Percentiles rank a stretch among this genome's conserved stretches.
These are phyloP conservation scores for Eimeria nieschulzi DNA, from an alignment of 169 alveolate species.

Conservation along the genomic window DNA sequence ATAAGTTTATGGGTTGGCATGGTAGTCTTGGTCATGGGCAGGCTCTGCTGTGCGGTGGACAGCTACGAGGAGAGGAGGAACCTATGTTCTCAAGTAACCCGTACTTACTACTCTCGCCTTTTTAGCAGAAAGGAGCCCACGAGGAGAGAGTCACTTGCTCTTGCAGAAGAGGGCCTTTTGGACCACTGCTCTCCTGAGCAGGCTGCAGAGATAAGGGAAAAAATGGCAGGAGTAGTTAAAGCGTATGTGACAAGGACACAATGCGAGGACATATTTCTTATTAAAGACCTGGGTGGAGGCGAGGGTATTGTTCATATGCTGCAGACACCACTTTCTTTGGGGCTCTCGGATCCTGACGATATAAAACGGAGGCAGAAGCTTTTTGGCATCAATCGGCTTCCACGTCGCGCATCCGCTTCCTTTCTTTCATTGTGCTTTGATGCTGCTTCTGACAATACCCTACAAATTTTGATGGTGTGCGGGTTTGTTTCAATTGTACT, in stretches of 20 bases:
- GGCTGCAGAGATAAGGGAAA: constrained; percentile 13
- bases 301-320: constrained; percentile 68
- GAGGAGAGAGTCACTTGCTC: constrained; percentile 39
- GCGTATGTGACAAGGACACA: constrained; percentile 73
- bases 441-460: constrained; percentile 77
- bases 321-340: constrained; percentile 19
- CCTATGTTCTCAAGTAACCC: not conserved
- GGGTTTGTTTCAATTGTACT: constrained; percentile 80
- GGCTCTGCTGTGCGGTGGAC: constrained; percentile 59
- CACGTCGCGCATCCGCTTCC: constrained; percentile 63
- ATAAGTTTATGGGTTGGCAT: constrained; percentile 42
- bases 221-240: constrained; percentile 60
- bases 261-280: constrained; percentile 69
- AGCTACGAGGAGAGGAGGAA: constrained; percentile 45
- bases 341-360: constrained; percentile 49
- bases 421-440: constrained; percentile 74
- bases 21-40: constrained; percentile 24
- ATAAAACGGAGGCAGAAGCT: constrained; percentile 35
- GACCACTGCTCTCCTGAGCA: constrained; percentile 42
- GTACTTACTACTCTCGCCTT: constrained; percentile 49
- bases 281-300: constrained; percentile 73
- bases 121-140: constrained; percentile 45
- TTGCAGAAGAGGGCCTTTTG: constrained; percentile 32
- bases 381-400: constrained; percentile 78
- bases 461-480: constrained; percentile 78